Evolutionary conservation across 2,329 filamentous ascomycete species (phyloP).

Genomic region (Aspergillus sergii): DNA sequence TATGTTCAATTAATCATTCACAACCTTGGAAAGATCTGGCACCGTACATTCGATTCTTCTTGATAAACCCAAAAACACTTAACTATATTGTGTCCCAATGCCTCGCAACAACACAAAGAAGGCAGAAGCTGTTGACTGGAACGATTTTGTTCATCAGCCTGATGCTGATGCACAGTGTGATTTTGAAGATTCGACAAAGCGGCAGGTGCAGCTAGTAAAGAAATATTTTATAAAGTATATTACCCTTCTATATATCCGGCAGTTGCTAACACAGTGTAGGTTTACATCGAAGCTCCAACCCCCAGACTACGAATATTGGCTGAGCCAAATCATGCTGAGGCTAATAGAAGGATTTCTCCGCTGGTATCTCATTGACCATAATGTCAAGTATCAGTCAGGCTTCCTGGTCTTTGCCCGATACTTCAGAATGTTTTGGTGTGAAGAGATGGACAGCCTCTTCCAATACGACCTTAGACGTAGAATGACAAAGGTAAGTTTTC

Average conservation of each 20-base stretch:
- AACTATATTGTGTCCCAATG: neutral
- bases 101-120: neutral
- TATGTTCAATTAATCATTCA: too few relatives aligned
- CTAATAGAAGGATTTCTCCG: conserved; percentile 16
- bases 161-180: conserved; percentile 7
- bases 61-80: neutral
- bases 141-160: conserved; percentile 14
- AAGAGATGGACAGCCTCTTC: conserved; percentile 18
- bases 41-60: too few relatives aligned
- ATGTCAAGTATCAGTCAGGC: conserved; percentile 13
- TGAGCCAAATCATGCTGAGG: conserved; percentile 13
- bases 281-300: conserved; percentile 9
- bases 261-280: neutral
- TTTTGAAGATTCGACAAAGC: conserved; percentile 6
- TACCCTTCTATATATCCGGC: neutral
- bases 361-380: conserved; percentile 19
- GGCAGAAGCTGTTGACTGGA: neutral
- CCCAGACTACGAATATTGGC: conserved; percentile 11
- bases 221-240: conserved; percentile 7
- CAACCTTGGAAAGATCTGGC: too few relatives aligned
- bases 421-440: conserved; percentile 17
- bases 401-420: conserved; percentile 18
- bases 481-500: conserved; percentile 16
- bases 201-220: conserved; percentile 5
- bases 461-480: conserved; percentile 12